A percentile compares a stretch with the other conserved stretches of the same genome.
These are phyloP conservation scores for Ustilago shanxiensis DNA, from an alignment of 1,284 basidiomycete species.

Conservation along the genomic window DNA sequence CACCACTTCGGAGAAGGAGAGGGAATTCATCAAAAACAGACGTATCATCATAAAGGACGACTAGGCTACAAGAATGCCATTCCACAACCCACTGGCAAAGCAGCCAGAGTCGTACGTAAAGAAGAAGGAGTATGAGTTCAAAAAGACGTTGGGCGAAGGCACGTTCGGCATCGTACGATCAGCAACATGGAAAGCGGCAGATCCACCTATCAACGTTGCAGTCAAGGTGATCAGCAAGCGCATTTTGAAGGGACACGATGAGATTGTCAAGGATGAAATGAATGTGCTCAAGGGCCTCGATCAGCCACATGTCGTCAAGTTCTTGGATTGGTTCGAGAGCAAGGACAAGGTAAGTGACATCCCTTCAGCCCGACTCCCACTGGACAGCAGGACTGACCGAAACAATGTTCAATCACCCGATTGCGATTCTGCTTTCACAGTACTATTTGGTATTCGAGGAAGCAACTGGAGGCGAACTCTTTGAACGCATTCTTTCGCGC, in stretches of 20 bases:
- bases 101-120: slow-evolving; percentile 64
- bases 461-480: slow-evolving; percentile 71
- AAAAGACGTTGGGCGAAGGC: slow-evolving; percentile 67
- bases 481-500: slow-evolving; percentile 68
- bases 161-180: slow-evolving; percentile 66
- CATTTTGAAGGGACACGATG: slow-evolving; percentile 64
- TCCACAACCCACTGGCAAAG: slow-evolving; percentile 55
- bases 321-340: slow-evolving; percentile 70
- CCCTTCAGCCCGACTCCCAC: no score
- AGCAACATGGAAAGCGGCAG: slow-evolving; percentile 59
- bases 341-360: slow-evolving; percentile 41
- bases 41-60: no score
- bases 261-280: slow-evolving; percentile 68
- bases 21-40: no score
- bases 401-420: no score
- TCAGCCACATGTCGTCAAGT: slow-evolving; percentile 74
- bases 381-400: not conserved
- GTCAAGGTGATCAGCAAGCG: slow-evolving; percentile 69
- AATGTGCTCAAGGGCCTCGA: slow-evolving; percentile 67
- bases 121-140: slow-evolving; percentile 69
- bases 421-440: slow-evolving; percentile 17
- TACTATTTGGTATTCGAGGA: slow-evolving; percentile 71
- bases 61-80: slow-evolving; percentile 36
- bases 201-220: slow-evolving; percentile 63
- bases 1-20: not conserved